Evolutionary conservation across 1,139 yeast genomes (phyloP).

Genomic region (Geotrichum fermentans): DNA sequence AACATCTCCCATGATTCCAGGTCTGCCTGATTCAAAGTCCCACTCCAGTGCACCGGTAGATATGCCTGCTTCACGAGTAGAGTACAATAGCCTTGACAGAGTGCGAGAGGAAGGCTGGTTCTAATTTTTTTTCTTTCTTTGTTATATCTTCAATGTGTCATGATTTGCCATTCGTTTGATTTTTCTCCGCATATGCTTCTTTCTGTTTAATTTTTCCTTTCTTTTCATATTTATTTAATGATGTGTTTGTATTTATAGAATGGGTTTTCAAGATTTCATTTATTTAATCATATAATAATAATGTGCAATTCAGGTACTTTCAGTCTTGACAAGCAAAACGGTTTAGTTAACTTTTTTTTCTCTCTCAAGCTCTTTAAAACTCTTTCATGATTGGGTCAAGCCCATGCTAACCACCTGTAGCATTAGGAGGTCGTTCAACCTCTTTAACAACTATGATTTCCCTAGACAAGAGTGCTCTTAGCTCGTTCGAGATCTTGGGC

Average conservation of each 20-base stretch:
- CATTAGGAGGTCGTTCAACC: slow-evolving; percentile 39
- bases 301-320: too few relatives aligned
- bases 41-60: too few relatives aligned
- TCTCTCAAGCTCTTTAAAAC: background rate
- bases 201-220: background rate
- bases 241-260: background rate
- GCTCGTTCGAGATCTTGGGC: slow-evolving; percentile 47
- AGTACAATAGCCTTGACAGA: background rate
- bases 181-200: background rate
- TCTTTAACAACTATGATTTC: slow-evolving; percentile 65
- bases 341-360: background rate
- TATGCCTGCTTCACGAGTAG: background rate
- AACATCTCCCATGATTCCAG: background rate
- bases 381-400: background rate
- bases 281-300: too few relatives aligned
- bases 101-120: slow-evolving; percentile 19
- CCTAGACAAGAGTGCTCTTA: slow-evolving; percentile 56
- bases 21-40: too few relatives aligned
- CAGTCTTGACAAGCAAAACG: too few relatives aligned
- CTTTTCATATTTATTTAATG: background rate
- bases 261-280: too few relatives aligned
- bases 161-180: background rate
- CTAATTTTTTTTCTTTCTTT: background rate
- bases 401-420: slow-evolving; percentile 37
- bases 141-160: background rate